phyloP scores from a whole-genome alignment of 106 monocot species.

The Allium fistulosum region DNA sequence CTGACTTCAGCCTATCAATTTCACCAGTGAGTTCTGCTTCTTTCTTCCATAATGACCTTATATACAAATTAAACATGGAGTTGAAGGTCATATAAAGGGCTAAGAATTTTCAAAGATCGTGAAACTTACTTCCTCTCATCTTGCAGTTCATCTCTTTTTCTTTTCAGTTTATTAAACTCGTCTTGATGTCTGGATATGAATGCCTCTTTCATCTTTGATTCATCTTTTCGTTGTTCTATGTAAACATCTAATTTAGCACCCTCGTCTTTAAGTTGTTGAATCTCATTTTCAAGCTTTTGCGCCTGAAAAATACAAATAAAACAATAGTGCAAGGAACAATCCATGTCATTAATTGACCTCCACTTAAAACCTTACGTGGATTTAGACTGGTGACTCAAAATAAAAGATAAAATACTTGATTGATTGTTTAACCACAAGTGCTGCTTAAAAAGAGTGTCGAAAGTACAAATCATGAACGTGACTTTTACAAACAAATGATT shows the following conservation, averaged over 20 bases:
- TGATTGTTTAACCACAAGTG: not conserved
- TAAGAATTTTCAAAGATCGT: not conserved
- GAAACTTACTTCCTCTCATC: constrained; percentile 75
- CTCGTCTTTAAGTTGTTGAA: constrained; percentile 73
- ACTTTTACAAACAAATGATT: too few relatives aligned
- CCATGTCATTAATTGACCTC: not conserved
- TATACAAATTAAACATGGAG: constrained; percentile 2
- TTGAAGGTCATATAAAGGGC: not conserved
- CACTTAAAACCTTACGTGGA: too few relatives aligned
- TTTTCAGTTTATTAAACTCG: constrained; percentile 50
- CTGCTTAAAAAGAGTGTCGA: not conserved
- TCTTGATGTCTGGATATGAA: constrained; percentile 41
- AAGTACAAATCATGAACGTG: not conserved
- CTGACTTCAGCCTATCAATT: constrained; percentile 78
- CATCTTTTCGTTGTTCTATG: constrained; percentile 49
- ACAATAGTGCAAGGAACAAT: not conserved
- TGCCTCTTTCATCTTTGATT: constrained; percentile 34
- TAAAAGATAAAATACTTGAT: not conserved
- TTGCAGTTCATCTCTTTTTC: constrained; percentile 78
- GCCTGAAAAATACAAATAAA: constrained; percentile 33
- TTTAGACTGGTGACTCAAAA: too few relatives aligned
- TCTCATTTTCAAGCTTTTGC: constrained; percentile 74
- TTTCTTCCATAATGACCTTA: constrained; percentile 85
- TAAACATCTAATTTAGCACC: constrained; percentile 32
- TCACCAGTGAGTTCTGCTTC: constrained; percentile 77